These are phyloP conservation scores for Quercus robur DNA, from an alignment of 306 rosid genomes.

Conservation along the genomic window DNA sequence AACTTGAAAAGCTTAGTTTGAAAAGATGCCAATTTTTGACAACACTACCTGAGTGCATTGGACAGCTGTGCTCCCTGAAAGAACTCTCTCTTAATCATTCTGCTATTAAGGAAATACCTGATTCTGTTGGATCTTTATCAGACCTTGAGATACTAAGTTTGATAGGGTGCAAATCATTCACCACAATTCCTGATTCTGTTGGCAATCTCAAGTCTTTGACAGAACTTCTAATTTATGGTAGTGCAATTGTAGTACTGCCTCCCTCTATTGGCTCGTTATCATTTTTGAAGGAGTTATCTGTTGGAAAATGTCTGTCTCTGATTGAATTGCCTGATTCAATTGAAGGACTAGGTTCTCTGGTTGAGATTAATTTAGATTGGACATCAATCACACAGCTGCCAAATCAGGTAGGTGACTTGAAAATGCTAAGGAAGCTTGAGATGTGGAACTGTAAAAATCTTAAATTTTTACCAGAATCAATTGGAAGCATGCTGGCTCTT, in stretches of 20 bases:
- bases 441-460: constrained; percentile 44
- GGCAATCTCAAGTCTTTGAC: constrained; percentile 33
- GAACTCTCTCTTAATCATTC: constrained; percentile 37
- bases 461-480: constrained; percentile 49
- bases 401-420: constrained; percentile 47
- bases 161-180: constrained; percentile 41
- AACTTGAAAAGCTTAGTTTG: constrained; percentile 42
- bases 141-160: constrained; percentile 55
- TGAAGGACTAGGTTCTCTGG: constrained; percentile 31
- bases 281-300: constrained; percentile 28
- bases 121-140: constrained; percentile 41
- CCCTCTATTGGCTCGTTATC: constrained; percentile 43
- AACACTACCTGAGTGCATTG: constrained; percentile 45
- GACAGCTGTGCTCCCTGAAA: constrained; percentile 40
- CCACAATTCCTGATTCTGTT: constrained; percentile 44
- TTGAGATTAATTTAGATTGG: constrained; percentile 41
- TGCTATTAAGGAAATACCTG: constrained; percentile 44
- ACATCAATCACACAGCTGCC: constrained; percentile 54
- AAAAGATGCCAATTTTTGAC: constrained; percentile 29
- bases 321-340: constrained; percentile 41
- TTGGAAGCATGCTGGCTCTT: constrained; percentile 42
- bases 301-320: constrained; percentile 29
- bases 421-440: constrained; percentile 42
- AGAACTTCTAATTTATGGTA: constrained; percentile 6
- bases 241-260: constrained; percentile 49